phyloP scores from a whole-genome alignment of 148 eudicot genomes.

The Rhododendron williamsianum region DNA sequence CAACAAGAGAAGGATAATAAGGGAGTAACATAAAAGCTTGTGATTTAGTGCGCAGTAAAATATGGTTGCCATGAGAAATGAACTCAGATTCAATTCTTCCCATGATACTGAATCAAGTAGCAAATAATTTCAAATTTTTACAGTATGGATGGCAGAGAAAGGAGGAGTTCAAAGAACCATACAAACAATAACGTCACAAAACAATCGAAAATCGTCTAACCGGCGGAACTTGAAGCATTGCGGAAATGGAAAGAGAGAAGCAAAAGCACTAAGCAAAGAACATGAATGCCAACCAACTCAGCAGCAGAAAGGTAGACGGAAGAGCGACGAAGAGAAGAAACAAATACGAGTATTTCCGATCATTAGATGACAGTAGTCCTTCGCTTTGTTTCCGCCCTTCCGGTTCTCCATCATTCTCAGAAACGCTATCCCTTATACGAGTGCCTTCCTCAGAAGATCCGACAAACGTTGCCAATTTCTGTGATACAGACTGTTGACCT shows the following conservation, averaged over 20 bases:
- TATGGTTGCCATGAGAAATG: too few species aligned
- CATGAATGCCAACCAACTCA: conserved; percentile 3
- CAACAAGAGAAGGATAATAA: too few species aligned
- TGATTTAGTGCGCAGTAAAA: too few species aligned
- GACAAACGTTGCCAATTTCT: conserved; percentile 27
- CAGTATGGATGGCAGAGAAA: background rate
- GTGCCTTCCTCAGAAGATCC: conserved; percentile 6
- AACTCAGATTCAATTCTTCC: too few species aligned
- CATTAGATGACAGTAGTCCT: background rate
- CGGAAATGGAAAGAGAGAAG: background rate
- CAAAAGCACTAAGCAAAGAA: background rate
- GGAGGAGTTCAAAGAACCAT: background rate
- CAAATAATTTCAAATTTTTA: background rate
- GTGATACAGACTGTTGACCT: conserved; percentile 38
- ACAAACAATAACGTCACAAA: too few species aligned
- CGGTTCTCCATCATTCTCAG: background rate
- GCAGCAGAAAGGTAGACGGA: background rate
- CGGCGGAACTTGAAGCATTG: background rate
- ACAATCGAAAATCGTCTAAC: too few species aligned
- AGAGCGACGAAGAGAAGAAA: background rate
- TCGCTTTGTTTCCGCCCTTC: background rate
- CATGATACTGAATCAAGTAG: too few species aligned
- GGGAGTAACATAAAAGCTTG: too few species aligned
- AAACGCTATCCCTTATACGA: background rate
- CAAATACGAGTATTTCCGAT: background rate